Evolutionary conservation across 352 stramenopile genomes (phyloP).

Genomic region (Pythium folliculosum): DNA sequence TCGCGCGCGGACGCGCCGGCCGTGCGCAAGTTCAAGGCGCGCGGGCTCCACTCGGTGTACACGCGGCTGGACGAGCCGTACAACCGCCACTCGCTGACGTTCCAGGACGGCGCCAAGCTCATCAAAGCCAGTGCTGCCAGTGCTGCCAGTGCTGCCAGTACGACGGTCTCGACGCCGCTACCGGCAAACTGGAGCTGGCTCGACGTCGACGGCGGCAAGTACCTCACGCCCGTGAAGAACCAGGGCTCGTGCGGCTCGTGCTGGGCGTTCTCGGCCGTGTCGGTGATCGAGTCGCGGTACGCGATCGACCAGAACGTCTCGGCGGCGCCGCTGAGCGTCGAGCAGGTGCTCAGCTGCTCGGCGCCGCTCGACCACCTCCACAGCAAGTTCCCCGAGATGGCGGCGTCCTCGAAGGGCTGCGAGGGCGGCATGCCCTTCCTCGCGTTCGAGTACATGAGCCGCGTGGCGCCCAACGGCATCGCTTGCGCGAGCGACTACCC

Average conservation of each 20-base stretch:
- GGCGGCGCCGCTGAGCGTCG: constrained; percentile 73
- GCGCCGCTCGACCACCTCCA: constrained; percentile 65
- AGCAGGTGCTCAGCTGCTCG: constrained; percentile 85
- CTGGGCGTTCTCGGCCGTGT: constrained; percentile 91
- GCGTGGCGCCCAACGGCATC: constrained; percentile 61
- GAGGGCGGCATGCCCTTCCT: constrained; percentile 90
- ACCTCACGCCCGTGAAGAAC: constrained; percentile 91
- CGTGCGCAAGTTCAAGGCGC: constrained; percentile 9
- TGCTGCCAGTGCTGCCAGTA: constrained; percentile 12
- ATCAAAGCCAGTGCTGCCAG: constrained; percentile 22
- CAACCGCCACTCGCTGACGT: constrained; percentile 25
- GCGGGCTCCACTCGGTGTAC: constrained; percentile 27
- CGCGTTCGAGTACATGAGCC: constrained; percentile 85
- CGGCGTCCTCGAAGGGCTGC: constrained; percentile 80
- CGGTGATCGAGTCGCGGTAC: constrained; percentile 70
- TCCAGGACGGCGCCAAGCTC: constrained; percentile 25
- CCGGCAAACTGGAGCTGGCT: constrained; percentile 66
- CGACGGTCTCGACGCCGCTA: constrained; percentile 34
- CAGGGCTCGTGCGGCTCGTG: constrained; percentile 92
- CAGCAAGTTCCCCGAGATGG: constrained; percentile 76
- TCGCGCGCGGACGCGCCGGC: constrained; percentile 41
- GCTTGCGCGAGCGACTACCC: constrained; percentile 66
- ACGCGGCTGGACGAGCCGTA: constrained; percentile 18
- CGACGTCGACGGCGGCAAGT: constrained; percentile 70
- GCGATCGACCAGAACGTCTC: constrained; percentile 76